phyloP scores from a whole-genome alignment of 1,139 yeast genomes.

The Chernovozyma sophiae-reginae region DNA sequence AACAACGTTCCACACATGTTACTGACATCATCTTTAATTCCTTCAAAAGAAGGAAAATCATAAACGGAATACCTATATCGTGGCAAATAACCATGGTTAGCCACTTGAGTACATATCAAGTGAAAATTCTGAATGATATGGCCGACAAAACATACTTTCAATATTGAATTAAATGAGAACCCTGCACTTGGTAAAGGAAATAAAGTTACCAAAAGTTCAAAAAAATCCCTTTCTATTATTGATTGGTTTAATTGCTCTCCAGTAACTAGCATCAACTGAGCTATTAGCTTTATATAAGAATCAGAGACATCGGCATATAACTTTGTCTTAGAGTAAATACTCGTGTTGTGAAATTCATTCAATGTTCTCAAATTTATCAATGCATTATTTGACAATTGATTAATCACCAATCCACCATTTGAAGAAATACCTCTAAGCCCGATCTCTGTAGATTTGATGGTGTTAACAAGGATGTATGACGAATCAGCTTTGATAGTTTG shows the following conservation, averaged over 20 bases:
- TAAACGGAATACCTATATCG: slow-evolving; percentile 20
- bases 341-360: slow-evolving; percentile 39
- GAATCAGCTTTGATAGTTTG: slow-evolving; percentile 35
- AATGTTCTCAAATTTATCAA: slow-evolving; percentile 56
- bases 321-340: slow-evolving; percentile 30
- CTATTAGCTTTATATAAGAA: slow-evolving; percentile 31
- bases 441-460: slow-evolving; percentile 64
- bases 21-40: slow-evolving; percentile 18
- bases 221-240: slow-evolving; percentile 47
- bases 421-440: slow-evolving; percentile 55
- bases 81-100: slow-evolving; percentile 20
- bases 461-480: slow-evolving; percentile 40
- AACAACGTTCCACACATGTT: slow-evolving; percentile 5
- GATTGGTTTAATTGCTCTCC: slow-evolving; percentile 22
- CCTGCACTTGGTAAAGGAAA: slow-evolving; percentile 41
- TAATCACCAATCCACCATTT: slow-evolving; percentile 38
- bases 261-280: slow-evolving; percentile 31
- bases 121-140: slow-evolving; percentile 32
- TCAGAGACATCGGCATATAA: slow-evolving; percentile 26
- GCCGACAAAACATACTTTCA: slow-evolving; percentile 39
- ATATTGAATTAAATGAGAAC: slow-evolving; percentile 35
- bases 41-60: slow-evolving; percentile 32
- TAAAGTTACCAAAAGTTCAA: slow-evolving; percentile 46
- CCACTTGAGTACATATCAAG: slow-evolving; percentile 22
- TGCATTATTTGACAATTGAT: slow-evolving; percentile 58